Evolutionary conservation across 306 rosid genomes (phyloP).

Genomic region (Gynostemma pentaphyllum): DNA sequence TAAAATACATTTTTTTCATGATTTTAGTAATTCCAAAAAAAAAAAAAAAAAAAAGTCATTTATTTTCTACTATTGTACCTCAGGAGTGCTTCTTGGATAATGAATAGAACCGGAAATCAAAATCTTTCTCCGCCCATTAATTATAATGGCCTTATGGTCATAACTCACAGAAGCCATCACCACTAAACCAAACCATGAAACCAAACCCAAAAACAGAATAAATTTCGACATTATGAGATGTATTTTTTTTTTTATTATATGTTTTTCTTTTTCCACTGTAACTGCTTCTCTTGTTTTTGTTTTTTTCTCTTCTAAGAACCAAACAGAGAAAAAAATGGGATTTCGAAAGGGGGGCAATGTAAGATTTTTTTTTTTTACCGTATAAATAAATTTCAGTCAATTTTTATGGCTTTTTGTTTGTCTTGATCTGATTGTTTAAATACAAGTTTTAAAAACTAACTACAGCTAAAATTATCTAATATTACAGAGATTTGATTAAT

Average conservation of each 20-base stretch:
- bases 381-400: too few species aligned
- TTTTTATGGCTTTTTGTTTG: too few species aligned
- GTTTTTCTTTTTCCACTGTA: neutral
- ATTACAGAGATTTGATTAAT: too few species aligned
- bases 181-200: conserved; percentile 35
- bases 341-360: neutral
- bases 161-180: conserved; percentile 49
- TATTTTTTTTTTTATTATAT: too few species aligned
- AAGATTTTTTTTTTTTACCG: too few species aligned
- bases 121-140: conserved; percentile 63
- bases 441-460: too few species aligned
- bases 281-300: conserved; percentile 15
- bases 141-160: conserved; percentile 54
- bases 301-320: neutral
- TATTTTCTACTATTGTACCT: too few species aligned
- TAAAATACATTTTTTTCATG: too few species aligned
- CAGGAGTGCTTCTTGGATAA: conserved; percentile 94
- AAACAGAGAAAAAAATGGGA: conserved; percentile 3
- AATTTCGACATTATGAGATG: conserved; percentile 18
- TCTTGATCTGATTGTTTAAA: too few species aligned
- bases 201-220: conserved; percentile 9
- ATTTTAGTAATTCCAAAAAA: too few species aligned
- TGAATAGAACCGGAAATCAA: conserved; percentile 89
- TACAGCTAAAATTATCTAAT: too few species aligned
- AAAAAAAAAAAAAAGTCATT: too few species aligned